Evolutionary conservation across 345 rosid species (phyloP).

Genomic region (Eutrema yunnanense): DNA sequence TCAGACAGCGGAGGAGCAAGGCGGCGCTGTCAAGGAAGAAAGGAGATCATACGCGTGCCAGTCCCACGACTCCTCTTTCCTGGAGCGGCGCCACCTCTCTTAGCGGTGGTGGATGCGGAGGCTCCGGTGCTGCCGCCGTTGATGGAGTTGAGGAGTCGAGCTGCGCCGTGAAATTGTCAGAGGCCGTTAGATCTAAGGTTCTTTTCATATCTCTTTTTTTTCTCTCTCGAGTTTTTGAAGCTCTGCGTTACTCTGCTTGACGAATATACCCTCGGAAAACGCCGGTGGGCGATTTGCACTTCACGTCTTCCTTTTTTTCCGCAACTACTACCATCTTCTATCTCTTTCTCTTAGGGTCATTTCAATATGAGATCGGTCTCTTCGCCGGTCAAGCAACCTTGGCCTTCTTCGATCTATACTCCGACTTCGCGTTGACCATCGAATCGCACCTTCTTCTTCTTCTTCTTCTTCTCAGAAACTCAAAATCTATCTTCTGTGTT

Average conservation of each 20-base stretch:
- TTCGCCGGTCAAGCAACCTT: slow-evolving; percentile 13
- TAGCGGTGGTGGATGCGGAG: slow-evolving; percentile 36
- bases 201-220: not conserved
- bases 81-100: slow-evolving; percentile 75
- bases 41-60: slow-evolving; percentile 43
- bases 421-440: slow-evolving; percentile 13
- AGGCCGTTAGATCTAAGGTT: slow-evolving; percentile 78
- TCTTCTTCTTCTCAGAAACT: not conserved
- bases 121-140: slow-evolving; percentile 12
- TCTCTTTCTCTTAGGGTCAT: not conserved
- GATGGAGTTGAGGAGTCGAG: slow-evolving; percentile 68
- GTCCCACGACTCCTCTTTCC: slow-evolving; percentile 86
- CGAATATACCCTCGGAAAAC: not conserved
- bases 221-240: not conserved
- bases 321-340: not conserved
- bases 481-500: not conserved
- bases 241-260: slow-evolving; percentile 1
- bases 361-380: slow-evolving; percentile 3
- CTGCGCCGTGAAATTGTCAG: slow-evolving; percentile 33
- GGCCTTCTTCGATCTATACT: slow-evolving; percentile 8
- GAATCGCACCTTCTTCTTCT: not conserved
- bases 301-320: slow-evolving; percentile 5
- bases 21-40: slow-evolving; percentile 30
- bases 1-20: slow-evolving; percentile 62
- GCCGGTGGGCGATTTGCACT: not conserved